Percentiles rank a stretch among this genome's conserved stretches.
phyloP scores from a whole-genome alignment of 352 stramenopile genomes.

The Pythium monospermum region DNA sequence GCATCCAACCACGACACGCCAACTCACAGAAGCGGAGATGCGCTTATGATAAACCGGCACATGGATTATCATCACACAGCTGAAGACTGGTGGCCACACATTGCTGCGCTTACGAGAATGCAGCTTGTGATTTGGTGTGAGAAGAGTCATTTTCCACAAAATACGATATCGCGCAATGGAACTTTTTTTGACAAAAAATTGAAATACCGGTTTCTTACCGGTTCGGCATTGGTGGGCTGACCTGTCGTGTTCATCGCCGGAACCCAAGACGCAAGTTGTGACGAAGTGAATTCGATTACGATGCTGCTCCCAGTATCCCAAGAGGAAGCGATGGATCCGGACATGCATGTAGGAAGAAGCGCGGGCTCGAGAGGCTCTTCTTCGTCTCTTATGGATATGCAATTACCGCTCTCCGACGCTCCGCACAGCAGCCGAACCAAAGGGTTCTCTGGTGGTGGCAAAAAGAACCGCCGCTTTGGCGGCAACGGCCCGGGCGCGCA shows the following conservation, averaged over 20 bases:
- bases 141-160: background rate
- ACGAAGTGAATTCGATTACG: background rate
- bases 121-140: background rate
- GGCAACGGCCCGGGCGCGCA: slow-evolving; percentile 20
- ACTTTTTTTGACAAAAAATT: background rate
- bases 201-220: background rate
- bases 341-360: slow-evolving; percentile 1
- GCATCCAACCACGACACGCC: background rate
- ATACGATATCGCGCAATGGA: background rate
- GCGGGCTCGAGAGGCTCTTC: background rate
- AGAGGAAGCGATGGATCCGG: slow-evolving; percentile 14
- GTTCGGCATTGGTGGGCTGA: too few relatives aligned
- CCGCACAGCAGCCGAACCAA: slow-evolving; percentile 4
- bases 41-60: background rate
- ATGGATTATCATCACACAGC: background rate
- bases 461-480: slow-evolving; percentile 16
- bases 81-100: background rate
- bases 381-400: slow-evolving; percentile 2
- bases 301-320: slow-evolving; percentile 24
- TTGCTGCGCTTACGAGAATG: too few relatives aligned
- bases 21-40: background rate
- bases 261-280: background rate
- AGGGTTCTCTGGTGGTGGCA: slow-evolving; percentile 1
- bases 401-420: slow-evolving; percentile 7
- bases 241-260: background rate